Conservation (phyloP, 371 early-diverging fungal genomes). For the Quaeritorhiza haematococci region DNA sequence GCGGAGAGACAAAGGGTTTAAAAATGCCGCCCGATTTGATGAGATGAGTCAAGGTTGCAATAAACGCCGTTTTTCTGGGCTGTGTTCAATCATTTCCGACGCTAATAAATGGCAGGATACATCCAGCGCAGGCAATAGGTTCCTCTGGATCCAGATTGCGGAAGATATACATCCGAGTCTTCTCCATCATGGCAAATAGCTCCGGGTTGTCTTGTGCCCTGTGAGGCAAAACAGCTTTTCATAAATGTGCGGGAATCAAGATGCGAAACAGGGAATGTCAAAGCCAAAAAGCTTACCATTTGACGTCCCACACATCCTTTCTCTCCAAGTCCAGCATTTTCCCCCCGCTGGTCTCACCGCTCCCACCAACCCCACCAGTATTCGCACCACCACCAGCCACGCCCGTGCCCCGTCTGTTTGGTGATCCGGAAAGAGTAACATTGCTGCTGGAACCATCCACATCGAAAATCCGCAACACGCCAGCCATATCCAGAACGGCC, state of each 20-base stretch:
- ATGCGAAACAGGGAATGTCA: too few species aligned
- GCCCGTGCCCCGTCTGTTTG: too few species aligned
- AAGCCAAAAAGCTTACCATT: constrained; percentile 34
- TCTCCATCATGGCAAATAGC: constrained; percentile 49
- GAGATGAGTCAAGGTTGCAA: too few species aligned
- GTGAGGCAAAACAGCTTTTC: background rate
- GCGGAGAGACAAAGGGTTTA: too few species aligned
- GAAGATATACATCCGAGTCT: constrained; percentile 46
- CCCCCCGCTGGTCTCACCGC: background rate
- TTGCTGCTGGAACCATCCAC: too few species aligned
- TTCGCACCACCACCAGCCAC: background rate
- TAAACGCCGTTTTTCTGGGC: too few species aligned
- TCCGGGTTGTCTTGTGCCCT: constrained; percentile 50
- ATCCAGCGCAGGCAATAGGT: constrained; percentile 44
- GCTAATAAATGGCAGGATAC: constrained; percentile 14
- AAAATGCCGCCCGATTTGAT: too few species aligned
- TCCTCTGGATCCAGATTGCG: constrained; percentile 46
- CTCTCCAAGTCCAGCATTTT: constrained; percentile 42
- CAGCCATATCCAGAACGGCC: constrained; percentile 38
- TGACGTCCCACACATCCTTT: constrained; percentile 52
- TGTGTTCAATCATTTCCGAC: background rate
- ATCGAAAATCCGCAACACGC: constrained; percentile 37
- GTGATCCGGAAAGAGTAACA: too few species aligned
- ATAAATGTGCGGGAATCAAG: constrained; percentile 2
- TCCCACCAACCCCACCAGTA: constrained; percentile 9